Evolutionary conservation across 441 rosid species (phyloP), one percentile per base, ranked within the genome.

Genomic region (Erodium texanum): DNA sequence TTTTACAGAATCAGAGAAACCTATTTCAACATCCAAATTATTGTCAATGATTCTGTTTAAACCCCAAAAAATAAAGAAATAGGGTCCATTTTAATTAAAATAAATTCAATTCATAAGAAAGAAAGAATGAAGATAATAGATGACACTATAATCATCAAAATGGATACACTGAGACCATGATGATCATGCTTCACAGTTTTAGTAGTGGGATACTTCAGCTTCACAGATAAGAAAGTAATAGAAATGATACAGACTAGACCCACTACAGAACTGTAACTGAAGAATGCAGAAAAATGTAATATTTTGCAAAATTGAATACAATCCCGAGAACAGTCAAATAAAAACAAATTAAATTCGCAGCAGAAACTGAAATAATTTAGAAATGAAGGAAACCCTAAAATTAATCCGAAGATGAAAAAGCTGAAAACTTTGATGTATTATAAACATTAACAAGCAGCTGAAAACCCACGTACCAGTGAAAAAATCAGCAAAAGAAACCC

Each of bases 311-410:
- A 18, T 15, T 22, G 20, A 58, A 8, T 11, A 20, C 7, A 20
- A 58, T 29, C 62, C 62, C 20, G 24, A 58, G 20, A 20, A 10
- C 27, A 22, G 10, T 8, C 7, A 19, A 56, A 8, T 0, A 56
- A 19, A 20, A 20, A 56, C 62, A 56, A 56, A 56, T 22, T 3
- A 22, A 20, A 58, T 22, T 22, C 62, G 20, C 22, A 67, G 38
- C 64, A 67, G 52, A 63, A 8, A 10, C 19, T 23, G 5, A 19
- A 50, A 4, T n/a, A 67, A 24, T 16, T 29, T 14, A 50, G 58
- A 54, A 72, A 62, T 20, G 52, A 63, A 62, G 32, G 18, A 72
- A 20, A 63, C 65, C 65, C 65, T 24, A 27, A 62, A 62, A 22
- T 18, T 34, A 24, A n/a, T 22, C 36, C 19, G 24, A 14, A 24